Percentiles rank a stretch among this genome's conserved stretches.
phyloP scores from a whole-genome alignment of 2,329 filamentous ascomycete species.

The Xylaria sp. region DNA sequence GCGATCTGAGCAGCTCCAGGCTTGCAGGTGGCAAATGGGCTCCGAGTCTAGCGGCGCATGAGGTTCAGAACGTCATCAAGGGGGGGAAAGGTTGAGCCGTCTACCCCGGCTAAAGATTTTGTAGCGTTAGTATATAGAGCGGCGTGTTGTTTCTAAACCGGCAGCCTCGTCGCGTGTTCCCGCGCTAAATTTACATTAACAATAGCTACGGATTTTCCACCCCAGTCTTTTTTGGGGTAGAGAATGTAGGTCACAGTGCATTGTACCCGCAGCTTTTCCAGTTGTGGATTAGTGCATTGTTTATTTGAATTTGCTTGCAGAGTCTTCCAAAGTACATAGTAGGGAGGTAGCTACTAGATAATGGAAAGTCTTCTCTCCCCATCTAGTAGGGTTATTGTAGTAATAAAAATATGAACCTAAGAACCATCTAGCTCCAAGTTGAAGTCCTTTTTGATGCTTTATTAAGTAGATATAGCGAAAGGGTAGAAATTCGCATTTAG shows the following conservation, averaged over 20 bases:
- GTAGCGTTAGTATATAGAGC: constrained; percentile 35
- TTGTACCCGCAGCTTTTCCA: background rate
- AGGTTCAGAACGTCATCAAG: constrained; percentile 28
- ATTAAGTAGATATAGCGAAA: too few relatives aligned
- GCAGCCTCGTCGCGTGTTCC: constrained; percentile 47
- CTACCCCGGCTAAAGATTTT: constrained; percentile 26
- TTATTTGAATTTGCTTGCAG: background rate
- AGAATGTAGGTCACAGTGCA: background rate
- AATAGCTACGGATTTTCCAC: too few relatives aligned
- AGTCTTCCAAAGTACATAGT: too few relatives aligned
- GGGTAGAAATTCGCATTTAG: too few relatives aligned
- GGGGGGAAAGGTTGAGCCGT: background rate
- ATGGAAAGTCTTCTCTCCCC: too few relatives aligned
- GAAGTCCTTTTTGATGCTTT: too few relatives aligned
- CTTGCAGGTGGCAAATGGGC: constrained; percentile 24
- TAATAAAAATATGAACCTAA: too few relatives aligned
- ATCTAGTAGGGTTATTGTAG: too few relatives aligned
- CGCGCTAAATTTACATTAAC: constrained; percentile 20
- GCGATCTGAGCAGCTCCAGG: constrained; percentile 33
- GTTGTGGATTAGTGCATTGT: background rate
- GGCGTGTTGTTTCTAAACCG: constrained; percentile 27
- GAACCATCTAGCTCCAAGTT: too few relatives aligned
- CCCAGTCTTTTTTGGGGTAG: too few relatives aligned
- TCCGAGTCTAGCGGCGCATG: constrained; percentile 27
- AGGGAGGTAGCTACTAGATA: too few relatives aligned